phyloP scores from a whole-genome alignment of 176 grass and related monocot species.

The Avena eriantha region DNA sequence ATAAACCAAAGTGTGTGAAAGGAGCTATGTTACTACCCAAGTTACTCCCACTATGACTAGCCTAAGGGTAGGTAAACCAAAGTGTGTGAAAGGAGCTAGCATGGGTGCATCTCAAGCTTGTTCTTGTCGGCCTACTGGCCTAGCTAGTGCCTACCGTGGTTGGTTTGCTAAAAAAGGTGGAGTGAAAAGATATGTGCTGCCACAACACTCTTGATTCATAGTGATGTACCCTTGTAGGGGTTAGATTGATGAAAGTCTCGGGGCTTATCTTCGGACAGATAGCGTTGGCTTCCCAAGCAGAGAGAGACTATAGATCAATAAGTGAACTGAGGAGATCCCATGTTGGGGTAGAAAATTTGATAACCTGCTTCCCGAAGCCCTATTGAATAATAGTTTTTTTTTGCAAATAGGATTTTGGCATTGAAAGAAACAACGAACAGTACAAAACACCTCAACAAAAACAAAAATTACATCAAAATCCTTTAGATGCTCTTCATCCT shows the following conservation, averaged over 20 bases:
- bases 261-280: background rate
- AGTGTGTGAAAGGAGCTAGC: background rate
- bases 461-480: too few relatives aligned
- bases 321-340: too few relatives aligned
- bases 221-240: background rate
- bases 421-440: too few relatives aligned
- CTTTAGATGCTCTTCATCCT: too few relatives aligned
- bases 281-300: background rate
- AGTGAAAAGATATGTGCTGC: background rate
- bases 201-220: background rate
- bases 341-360: too few relatives aligned
- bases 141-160: background rate
- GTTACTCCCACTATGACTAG: too few relatives aligned
- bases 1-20: background rate
- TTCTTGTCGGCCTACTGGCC: background rate
- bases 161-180: background rate
- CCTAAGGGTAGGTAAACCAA: background rate
- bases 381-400: too few relatives aligned
- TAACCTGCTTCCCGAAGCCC: too few relatives aligned
- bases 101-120: background rate
- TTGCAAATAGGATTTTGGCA: too few relatives aligned
- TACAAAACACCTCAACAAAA: too few relatives aligned
- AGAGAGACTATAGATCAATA: background rate
- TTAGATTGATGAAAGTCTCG: background rate
- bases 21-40: too few relatives aligned